These are phyloP conservation scores for Zelopaecilomyces penicillatus DNA, from an alignment of 2,329 filamentous ascomycete genomes.

Conservation along the genomic window DNA sequence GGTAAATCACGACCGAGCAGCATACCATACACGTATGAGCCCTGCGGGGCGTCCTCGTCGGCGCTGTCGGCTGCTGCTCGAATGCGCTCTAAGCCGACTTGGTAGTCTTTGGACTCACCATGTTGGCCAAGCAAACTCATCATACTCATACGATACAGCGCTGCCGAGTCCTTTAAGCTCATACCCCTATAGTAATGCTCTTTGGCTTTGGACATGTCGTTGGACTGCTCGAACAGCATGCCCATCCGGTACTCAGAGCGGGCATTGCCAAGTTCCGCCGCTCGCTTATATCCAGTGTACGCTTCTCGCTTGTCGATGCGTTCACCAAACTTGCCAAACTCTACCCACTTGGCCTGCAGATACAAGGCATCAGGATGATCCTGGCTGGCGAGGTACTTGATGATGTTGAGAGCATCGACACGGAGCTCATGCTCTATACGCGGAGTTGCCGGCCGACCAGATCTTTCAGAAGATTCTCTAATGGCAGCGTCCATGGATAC, in stretches of 20 bases:
- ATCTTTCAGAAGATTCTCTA: constrained; percentile 44
- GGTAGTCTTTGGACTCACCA: constrained; percentile 75
- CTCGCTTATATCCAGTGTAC: constrained; percentile 74
- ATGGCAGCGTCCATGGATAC: constrained; percentile 69
- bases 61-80: constrained; percentile 73
- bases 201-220: constrained; percentile 84
- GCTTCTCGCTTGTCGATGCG: constrained; percentile 91
- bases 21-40: constrained; percentile 94
- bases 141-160: constrained; percentile 83
- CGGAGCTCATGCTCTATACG: constrained; percentile 82
- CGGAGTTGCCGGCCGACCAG: constrained; percentile 65
- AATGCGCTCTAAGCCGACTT: constrained; percentile 72
- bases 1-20: constrained; percentile 81
- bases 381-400: constrained; percentile 82
- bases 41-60: constrained; percentile 94
- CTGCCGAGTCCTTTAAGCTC: constrained; percentile 75
- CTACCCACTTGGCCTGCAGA: constrained; percentile 91
- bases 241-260: constrained; percentile 94
- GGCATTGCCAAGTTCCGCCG: constrained; percentile 78
- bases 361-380: constrained; percentile 91
- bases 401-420: constrained; percentile 83
- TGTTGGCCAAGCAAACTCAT: constrained; percentile 94
- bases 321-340: constrained; percentile 93
- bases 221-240: constrained; percentile 95
- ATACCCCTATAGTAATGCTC: constrained; percentile 83